Base-by-base conservation (phyloP, 2,329 filamentous ascomycete genomes). In the Coniochaeta ligniaria region DNA sequence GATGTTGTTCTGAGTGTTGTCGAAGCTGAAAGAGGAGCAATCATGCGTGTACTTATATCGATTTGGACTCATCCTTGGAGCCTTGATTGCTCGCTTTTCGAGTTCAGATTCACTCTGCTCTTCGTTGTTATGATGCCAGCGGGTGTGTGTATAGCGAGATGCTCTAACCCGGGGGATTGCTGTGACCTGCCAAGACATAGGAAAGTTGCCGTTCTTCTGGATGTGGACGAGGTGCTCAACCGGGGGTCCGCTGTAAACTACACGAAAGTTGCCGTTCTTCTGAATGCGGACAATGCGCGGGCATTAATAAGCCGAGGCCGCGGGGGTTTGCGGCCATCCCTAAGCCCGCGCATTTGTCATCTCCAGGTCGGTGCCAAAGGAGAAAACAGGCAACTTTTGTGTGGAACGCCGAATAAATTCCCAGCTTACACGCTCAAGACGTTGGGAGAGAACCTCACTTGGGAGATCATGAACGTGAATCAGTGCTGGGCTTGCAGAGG, bases 401-500 rank as follows among this genome's bases (percentile, higher is more conserved):
- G 31, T 57, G 17, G 24, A 47, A 47, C 43, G 33, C 31, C 6
- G 28, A 33, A 35, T 28, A 57, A 57, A 36, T 36, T 57, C 50
- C 28, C 22, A 57, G 35, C 26, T 22, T 57, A 57, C 31, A 36
- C 54, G 20, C 26, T 57, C 31, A 17, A 36, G 28, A 31, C 28
- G 9, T 31, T 31, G 9, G n/a, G 5, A 31, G 28, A 9, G 9
- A 31, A 36, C 54, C 16, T 57, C 31, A 24, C 16, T 57, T 57
- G 26, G 31, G 31, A 24, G 60, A 63, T 7, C n/a, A 66, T 66
- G 64, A 61, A 65, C 62, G 24, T 45, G 45, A 63, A 63, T 59
- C 31, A 62, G 60, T 66, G 64, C 63, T 66, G 64, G 64, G 59
- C 63, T 65, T 66, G 63, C 60, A 66, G 31, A 66, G 64, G 64